phyloP scores from a whole-genome alignment of 2,329 filamentous ascomycete species.

The Aspergillus persii region DNA sequence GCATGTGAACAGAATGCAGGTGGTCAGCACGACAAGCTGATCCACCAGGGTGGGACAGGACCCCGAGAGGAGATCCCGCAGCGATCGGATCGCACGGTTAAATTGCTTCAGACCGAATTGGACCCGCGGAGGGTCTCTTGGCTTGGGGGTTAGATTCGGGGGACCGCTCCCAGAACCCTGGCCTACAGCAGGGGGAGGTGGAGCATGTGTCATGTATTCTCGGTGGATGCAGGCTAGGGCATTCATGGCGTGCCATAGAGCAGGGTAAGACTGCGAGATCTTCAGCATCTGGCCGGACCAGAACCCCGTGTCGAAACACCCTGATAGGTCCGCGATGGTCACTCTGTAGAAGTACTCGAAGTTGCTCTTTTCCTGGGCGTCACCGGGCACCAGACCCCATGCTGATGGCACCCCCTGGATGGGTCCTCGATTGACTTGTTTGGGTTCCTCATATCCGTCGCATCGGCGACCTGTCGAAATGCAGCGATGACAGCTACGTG shows the following conservation, averaged over 20 bases:
- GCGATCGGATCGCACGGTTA: constrained; percentile 1
- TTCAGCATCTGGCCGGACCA: background rate
- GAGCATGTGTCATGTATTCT: background rate
- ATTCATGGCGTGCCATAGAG: constrained; percentile 4
- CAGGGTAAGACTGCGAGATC: constrained; percentile 2
- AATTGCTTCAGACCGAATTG: background rate
- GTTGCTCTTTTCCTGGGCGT: background rate
- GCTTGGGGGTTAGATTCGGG: background rate
- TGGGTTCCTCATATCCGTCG: background rate
- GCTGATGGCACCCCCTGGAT: background rate
- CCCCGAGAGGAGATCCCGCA: background rate
- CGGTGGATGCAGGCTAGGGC: constrained; percentile 6
- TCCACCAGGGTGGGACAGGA: background rate
- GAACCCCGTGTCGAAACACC: background rate
- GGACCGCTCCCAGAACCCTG: background rate
- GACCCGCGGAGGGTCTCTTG: background rate
- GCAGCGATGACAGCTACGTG: constrained; percentile 1
- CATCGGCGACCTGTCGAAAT: constrained; percentile 4
- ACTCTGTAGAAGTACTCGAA: constrained; percentile 1
- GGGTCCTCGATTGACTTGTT: background rate
- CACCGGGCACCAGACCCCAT: background rate
- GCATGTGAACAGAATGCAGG: constrained; percentile 4
- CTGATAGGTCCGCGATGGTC: background rate
- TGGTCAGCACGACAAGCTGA: constrained; percentile 1
- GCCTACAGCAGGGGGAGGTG: no score